These are phyloP conservation scores for Penicillium goetzii DNA, from an alignment of 495 filamentous ascomycete species.

Conservation along the genomic window DNA sequence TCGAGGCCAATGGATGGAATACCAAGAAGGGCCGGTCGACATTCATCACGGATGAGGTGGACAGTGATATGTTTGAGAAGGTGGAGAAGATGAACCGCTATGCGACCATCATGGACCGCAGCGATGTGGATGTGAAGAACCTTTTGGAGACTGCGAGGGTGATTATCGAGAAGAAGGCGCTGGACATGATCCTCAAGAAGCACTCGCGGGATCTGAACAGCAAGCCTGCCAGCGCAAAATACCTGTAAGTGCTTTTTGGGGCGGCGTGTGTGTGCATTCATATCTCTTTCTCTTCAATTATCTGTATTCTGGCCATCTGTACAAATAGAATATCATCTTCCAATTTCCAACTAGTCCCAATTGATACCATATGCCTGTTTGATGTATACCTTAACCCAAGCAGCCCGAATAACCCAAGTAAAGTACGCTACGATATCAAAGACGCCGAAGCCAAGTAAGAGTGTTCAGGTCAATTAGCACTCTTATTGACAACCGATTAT, in stretches of 20 bases:
- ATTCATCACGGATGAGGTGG: constrained; percentile 64
- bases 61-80: constrained; percentile 46
- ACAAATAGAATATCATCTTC: constrained; percentile 39
- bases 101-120: constrained; percentile 66
- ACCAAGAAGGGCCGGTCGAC: constrained; percentile 70
- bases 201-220: constrained; percentile 74
- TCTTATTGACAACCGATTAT: neutral
- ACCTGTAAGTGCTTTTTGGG: constrained; percentile 26
- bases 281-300: constrained; percentile 21
- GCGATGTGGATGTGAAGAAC: constrained; percentile 92
- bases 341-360: neutral
- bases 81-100: constrained; percentile 63
- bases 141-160: constrained; percentile 80
- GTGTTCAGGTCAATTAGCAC: neutral
- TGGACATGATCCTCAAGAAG: constrained; percentile 71
- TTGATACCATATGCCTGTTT: neutral
- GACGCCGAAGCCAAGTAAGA: neutral
- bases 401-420: neutral
- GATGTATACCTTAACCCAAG: neutral
- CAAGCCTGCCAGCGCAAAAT: constrained; percentile 39
- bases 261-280: constrained; percentile 13
- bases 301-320: constrained; percentile 38
- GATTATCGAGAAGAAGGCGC: constrained; percentile 81
- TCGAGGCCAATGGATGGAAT: constrained; percentile 74
- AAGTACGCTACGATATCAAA: neutral